Conservation (phyloP, 2,329 filamentous ascomycete species). For the Aspergillaceae sp. region DNA sequence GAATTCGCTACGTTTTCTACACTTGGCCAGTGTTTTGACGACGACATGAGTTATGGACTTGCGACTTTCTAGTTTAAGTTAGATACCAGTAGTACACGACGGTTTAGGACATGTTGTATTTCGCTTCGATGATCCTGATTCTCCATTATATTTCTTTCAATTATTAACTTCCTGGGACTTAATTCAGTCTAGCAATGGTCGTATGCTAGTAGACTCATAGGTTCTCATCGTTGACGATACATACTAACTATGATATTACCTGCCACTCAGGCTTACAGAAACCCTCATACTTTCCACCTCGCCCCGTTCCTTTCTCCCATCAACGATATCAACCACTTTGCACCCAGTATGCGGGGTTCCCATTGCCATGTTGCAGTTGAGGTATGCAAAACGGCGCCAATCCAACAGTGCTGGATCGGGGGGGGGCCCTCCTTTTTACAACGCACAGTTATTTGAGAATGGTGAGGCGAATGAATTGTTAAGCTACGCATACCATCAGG, state of each 20-base stretch:
- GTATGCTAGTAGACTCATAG: too few relatives aligned
- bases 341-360: neutral
- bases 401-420: neutral
- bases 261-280: too few relatives aligned
- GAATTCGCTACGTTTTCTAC: neutral
- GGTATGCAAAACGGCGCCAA: neutral
- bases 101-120: too few relatives aligned
- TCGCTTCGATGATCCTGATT: too few relatives aligned
- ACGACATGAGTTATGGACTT: neutral
- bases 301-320: too few relatives aligned
- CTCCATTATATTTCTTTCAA: too few relatives aligned
- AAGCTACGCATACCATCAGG: neutral
- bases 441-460: neutral
- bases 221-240: too few relatives aligned
- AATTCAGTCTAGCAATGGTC: too few relatives aligned
- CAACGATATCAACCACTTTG: neutral
- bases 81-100: neutral
- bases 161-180: too few relatives aligned
- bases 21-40: constrained; percentile 4
- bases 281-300: too few relatives aligned
- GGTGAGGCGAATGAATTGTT: neutral
- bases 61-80: neutral
- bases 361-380: neutral
- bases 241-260: too few relatives aligned
- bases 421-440: neutral